Conservation (phyloP, 2,329 filamentous ascomycete species). For the Ceratocystis destructans region DNA sequence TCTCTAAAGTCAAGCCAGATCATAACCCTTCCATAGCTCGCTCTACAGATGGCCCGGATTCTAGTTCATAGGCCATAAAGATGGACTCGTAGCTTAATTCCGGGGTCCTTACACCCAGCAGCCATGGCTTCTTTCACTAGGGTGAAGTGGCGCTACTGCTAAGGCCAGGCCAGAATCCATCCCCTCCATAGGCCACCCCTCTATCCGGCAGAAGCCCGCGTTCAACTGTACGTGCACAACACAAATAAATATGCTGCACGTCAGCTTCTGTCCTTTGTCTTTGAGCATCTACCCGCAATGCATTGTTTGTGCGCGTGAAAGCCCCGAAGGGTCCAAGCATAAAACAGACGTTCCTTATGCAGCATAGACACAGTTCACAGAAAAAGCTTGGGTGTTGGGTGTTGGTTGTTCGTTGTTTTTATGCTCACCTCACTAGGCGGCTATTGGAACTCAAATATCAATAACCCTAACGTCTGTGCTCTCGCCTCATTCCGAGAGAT, state of each 20-base stretch:
- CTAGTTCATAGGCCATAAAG: too few relatives aligned
- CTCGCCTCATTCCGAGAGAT: slow-evolving; percentile 3
- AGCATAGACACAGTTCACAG: slow-evolving; percentile 2
- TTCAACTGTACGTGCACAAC: not conserved
- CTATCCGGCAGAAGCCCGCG: too few relatives aligned
- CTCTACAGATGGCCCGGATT: not conserved
- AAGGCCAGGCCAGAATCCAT: too few relatives aligned
- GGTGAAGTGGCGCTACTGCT: too few relatives aligned
- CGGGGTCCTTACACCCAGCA: too few relatives aligned
- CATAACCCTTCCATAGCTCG: not conserved
- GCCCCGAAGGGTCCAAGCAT: not conserved
- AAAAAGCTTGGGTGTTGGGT: not conserved
- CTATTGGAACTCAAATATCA: not conserved
- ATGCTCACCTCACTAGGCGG: not conserved
- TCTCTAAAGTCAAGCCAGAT: not conserved
- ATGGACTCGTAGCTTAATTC: too few relatives aligned
- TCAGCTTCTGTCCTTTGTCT: not conserved
- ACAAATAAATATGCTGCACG: not conserved
- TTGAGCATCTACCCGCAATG: not conserved
- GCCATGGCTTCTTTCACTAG: too few relatives aligned
- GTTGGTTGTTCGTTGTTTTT: not conserved
- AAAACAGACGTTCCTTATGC: not conserved
- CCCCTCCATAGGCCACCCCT: too few relatives aligned
- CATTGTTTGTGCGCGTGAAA: slow-evolving; percentile 2
- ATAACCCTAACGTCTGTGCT: not conserved